Evolutionary conservation across 805 yeast genomes (phyloP), one percentile per base, ranked within the genome.

Genomic region (Teunomyces atbi): DNA sequence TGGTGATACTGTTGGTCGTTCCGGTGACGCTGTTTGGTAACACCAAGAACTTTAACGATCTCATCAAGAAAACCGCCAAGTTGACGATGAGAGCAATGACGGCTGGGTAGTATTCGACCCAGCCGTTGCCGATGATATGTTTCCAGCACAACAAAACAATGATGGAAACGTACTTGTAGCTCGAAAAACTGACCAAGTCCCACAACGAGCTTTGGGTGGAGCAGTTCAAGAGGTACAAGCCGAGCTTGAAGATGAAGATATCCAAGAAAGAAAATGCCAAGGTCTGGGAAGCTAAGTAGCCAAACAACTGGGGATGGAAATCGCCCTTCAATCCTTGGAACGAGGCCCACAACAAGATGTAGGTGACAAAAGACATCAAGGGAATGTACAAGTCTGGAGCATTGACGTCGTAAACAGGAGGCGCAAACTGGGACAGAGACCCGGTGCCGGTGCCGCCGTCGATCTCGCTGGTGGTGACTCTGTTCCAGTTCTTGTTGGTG

Each of bases 341-440:
- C 18, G 86, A 77, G 2, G 96, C 92, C 79, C 92, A 83, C 30
- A 89, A 75, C 49, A 94, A 70, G 42, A 92, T 84, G 60, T 91
- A 91, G 0, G 98, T 89, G 42, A 89, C 80, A 57, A 86, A 79
- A 1, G 97, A 88, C 97, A 95, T 94, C 50, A 88, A 68, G 5
- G 99, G 99, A 45, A 94, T 88, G 66, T 94, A 94, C 72, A 94
- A 77, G 64, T 94, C 99, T 2, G 99, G 99, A 0, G 98, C 95
- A 60, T 95, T 94, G 47, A 85, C 76, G 62, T 94, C 99, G 50
- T 86, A 88, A 39, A 78, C 68, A 12, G 99, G 97, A 8, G 88
- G 82, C 2, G 89, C 84, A 64, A 76, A 89, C 51, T 39, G 54
- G 49, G 16, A 23, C 26, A 23, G 10, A 10, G 26, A 69, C 66